phyloP scores from a whole-genome alignment of 2,329 filamentous ascomycete genomes.

The Drechslerella coelobrocha region DNA sequence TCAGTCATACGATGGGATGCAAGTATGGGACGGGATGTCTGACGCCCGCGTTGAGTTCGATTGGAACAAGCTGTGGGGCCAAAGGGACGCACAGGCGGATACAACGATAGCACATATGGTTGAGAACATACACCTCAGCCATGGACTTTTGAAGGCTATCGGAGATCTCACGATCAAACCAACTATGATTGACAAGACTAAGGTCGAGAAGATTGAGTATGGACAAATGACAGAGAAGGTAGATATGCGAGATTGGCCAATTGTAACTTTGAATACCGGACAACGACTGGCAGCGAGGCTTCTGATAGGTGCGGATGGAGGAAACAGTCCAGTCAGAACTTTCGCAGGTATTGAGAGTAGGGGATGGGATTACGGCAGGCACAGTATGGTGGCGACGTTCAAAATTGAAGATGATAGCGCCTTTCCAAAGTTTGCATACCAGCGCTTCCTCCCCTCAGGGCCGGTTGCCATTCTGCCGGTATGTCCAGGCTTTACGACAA shows the following conservation, averaged over 20 bases:
- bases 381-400: slow-evolving; percentile 90
- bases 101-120: slow-evolving; percentile 91
- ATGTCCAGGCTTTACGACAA: slow-evolving; percentile 1
- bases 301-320: slow-evolving; percentile 90
- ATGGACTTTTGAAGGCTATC: slow-evolving; percentile 74
- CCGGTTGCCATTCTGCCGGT: slow-evolving; percentile 85
- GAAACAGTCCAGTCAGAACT: slow-evolving; percentile 87
- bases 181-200: slow-evolving; percentile 75
- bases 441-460: slow-evolving; percentile 90
- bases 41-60: slow-evolving; percentile 89
- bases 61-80: slow-evolving; percentile 64
- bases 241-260: slow-evolving; percentile 85
- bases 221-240: slow-evolving; percentile 72
- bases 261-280: slow-evolving; percentile 75
- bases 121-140: slow-evolving; percentile 89
- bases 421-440: slow-evolving; percentile 78
- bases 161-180: slow-evolving; percentile 70
- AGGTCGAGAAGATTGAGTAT: slow-evolving; percentile 78
- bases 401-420: slow-evolving; percentile 69
- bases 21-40: slow-evolving; percentile 92
- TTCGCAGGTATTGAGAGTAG: slow-evolving; percentile 85
- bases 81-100: slow-evolving; percentile 58
- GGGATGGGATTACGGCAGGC: slow-evolving; percentile 91
- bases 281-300: slow-evolving; percentile 77
- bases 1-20: slow-evolving; percentile 93